Evolutionary conservation across 257 asterid genomes (phyloP), one percentile per base, ranked within the genome.

Genomic region (Coffea eugenioides): DNA sequence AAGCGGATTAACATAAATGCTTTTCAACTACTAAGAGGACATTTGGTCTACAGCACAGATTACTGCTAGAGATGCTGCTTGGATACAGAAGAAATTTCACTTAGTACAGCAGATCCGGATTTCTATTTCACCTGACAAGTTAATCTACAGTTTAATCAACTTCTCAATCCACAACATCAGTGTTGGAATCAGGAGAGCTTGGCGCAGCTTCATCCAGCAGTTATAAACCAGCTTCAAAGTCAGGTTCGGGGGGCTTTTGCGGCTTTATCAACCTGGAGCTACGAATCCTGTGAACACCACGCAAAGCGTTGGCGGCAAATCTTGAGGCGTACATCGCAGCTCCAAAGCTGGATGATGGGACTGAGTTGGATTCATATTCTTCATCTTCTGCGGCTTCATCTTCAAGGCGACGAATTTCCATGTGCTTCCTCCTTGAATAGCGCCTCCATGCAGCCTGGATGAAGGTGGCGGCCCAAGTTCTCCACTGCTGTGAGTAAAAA

Each of bases 391-490:
- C 36, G 45, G 81, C 83, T 36, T 81, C 90, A 23, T 81, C 88
- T 23, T 84, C 97, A 68, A 81, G 85, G 8, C 87, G 85, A 21
- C 88, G 86, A 67, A 89, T 83, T 77, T 92, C 99, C 0, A 82
- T 85, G 11, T 79, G 78, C 75, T 90, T 96, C 88, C 99, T 89
- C 80, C 95, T 82, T 0, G 85, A 61, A 79, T 92, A 88, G 21
- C 97, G 88, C 6, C 99, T 87, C 99, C 99, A 96, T 1, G 98
- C 95, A 4, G 97, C 98, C 81, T 96, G 99, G 70, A 96, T 96
- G 41, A 91, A 94, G 49, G 91, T 91, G 74, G 99, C 97, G 1
- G 97, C 99, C 99, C 98, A 96, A 56, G 99, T 94, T 85, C 99
- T 90, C 99, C 99, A 96, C 79, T 96, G 99, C 82, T 96, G 99